phyloP scores from a whole-genome alignment of 306 rosid genomes.

The Echinosophora koreensis region DNA sequence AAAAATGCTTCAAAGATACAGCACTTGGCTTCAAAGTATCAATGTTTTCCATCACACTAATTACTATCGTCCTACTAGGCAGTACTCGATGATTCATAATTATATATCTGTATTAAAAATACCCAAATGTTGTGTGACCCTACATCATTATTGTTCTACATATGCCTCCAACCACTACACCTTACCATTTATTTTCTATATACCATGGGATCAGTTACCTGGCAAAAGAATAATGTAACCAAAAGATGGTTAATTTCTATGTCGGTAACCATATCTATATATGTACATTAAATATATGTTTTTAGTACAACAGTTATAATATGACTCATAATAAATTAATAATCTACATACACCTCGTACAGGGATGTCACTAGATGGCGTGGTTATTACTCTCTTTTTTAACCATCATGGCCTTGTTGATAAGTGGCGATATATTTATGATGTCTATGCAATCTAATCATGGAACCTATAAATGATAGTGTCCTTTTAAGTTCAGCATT shows the following conservation, averaged over 20 bases:
- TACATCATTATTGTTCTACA: constrained; percentile 47
- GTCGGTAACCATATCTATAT: not conserved
- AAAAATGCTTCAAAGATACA: constrained; percentile 61
- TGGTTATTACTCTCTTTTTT: constrained; percentile 47
- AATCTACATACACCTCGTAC: constrained; percentile 42
- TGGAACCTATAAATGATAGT: constrained; percentile 20
- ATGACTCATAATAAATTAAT: constrained; percentile 27
- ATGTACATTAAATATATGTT: not conserved
- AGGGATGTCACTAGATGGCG: constrained; percentile 35
- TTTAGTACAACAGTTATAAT: not conserved
- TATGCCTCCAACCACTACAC: constrained; percentile 46
- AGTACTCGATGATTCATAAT: constrained; percentile 22
- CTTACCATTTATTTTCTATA: constrained; percentile 29
- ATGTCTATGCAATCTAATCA: constrained; percentile 43
- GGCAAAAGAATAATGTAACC: constrained; percentile 36
- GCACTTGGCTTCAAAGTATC: constrained; percentile 49
- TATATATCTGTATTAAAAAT: constrained; percentile 26
- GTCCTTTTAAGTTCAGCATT: not conserved
- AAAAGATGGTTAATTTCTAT: constrained; percentile 16
- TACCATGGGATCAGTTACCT: not conserved
- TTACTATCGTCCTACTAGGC: constrained; percentile 24
- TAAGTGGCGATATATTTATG: constrained; percentile 35
- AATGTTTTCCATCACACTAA: constrained; percentile 44
- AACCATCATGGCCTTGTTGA: constrained; percentile 35
- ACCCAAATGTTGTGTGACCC: constrained; percentile 45